phyloP scores from a whole-genome alignment of 1,284 basidiomycete species.

The Cutaneotrichosporon mucoides region DNA sequence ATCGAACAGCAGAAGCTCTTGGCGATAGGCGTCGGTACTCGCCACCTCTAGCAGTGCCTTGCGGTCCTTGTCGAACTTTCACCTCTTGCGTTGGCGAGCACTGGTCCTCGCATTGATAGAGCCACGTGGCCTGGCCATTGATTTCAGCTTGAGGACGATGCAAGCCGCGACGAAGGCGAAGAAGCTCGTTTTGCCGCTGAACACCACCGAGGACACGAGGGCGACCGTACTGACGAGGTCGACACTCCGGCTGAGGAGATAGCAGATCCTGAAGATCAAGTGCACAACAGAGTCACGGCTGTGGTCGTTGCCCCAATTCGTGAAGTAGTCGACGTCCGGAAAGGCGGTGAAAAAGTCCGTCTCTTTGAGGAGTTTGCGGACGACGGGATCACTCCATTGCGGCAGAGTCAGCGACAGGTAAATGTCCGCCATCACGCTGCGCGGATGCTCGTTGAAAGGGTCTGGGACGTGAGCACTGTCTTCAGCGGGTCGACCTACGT shows the following conservation, averaged over 20 bases:
- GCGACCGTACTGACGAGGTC: too few relatives aligned
- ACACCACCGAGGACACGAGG: too few relatives aligned
- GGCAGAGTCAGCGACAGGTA: background rate
- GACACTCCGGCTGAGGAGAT: too few relatives aligned
- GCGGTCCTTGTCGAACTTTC: background rate
- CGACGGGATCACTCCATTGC: background rate
- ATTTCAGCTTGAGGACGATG: too few relatives aligned
- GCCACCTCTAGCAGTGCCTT: background rate
- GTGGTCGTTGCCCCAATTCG: background rate
- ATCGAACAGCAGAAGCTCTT: background rate
- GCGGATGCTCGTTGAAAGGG: background rate
- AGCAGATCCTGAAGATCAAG: too few relatives aligned
- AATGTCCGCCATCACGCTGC: background rate
- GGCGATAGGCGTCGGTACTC: background rate
- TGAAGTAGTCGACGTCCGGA: too few relatives aligned
- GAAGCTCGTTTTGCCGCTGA: too few relatives aligned
- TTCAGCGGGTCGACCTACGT: background rate
- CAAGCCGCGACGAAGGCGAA: too few relatives aligned
- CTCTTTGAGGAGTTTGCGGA: background rate
- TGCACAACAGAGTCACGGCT: background rate
- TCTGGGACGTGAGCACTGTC: background rate
- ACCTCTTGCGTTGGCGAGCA: background rate
- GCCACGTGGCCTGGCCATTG: too few relatives aligned
- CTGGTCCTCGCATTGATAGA: background rate
- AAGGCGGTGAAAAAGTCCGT: background rate